These are phyloP conservation scores for Auxenochlorella protothecoides DNA, from an alignment of 139 green algal genomes.

Conservation along the genomic window DNA sequence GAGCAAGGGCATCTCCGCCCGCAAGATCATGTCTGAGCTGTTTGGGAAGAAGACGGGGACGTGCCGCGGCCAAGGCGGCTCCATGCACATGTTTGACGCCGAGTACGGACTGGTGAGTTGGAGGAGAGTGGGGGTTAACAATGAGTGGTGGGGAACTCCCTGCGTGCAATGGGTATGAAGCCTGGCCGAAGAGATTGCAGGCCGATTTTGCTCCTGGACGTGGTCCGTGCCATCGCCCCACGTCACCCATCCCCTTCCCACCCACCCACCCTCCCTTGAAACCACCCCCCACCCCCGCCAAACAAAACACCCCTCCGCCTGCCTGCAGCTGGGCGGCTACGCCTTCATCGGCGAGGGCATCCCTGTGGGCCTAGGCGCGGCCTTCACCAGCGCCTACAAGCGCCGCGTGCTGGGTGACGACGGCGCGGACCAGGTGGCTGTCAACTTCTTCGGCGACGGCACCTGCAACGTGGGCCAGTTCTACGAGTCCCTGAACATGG, in stretches of 20 bases:
- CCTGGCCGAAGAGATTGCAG: too few species aligned
- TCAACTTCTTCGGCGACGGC: constrained; percentile 85
- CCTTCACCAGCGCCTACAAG: constrained; percentile 82
- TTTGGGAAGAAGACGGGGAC: constrained; percentile 96
- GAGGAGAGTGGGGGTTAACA: too few species aligned
- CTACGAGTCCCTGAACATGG: constrained; percentile 98
- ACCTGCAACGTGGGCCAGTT: constrained; percentile 96
- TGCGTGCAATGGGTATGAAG: too few species aligned
- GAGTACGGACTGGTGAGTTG: constrained; percentile 64
- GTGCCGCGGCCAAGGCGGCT: constrained; percentile 89
- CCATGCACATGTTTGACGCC: constrained; percentile 96
- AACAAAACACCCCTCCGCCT: background rate
- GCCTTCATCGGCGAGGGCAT: constrained; percentile 98
- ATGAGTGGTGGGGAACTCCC: too few species aligned
- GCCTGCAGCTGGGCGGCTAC: constrained; percentile 78
- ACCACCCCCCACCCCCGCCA: background rate
- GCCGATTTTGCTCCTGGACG: too few species aligned
- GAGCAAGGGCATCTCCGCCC: constrained; percentile 73
- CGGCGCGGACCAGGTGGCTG: constrained; percentile 55
- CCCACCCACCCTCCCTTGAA: background rate
- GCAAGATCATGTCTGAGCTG: constrained; percentile 93
- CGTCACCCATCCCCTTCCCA: too few species aligned
- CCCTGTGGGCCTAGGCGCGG: constrained; percentile 85
- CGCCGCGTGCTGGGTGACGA: constrained; percentile 67
- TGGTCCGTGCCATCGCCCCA: too few species aligned